Percentiles rank a stretch among this genome's conserved stretches.
phyloP scores from a whole-genome alignment of 805 yeast species.

The Hanseniaspora thailandica region DNA sequence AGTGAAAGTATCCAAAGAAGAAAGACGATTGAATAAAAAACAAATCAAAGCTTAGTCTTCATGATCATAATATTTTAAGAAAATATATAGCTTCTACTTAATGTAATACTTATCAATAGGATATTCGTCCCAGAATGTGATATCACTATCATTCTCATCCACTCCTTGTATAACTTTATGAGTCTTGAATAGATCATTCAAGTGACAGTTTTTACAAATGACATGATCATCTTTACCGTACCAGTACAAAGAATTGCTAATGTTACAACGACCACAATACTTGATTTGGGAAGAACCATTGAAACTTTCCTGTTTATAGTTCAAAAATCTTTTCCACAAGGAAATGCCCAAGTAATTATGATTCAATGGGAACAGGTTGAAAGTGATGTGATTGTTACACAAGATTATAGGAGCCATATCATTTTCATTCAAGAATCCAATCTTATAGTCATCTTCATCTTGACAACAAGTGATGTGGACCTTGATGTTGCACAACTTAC shows the following conservation, averaged over 20 bases:
- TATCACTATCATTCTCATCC: constrained; percentile 1
- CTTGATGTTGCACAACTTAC: constrained; percentile 18
- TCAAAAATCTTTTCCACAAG: constrained; percentile 11
- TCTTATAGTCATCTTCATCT: constrained; percentile 14
- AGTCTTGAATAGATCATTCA: constrained; percentile 4
- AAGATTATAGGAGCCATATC: not conserved
- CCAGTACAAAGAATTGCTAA: constrained; percentile 20
- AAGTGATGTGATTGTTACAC: not conserved
- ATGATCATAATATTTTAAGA: not conserved
- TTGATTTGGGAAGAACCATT: not conserved
- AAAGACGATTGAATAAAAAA: constrained; percentile 1
- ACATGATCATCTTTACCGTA: constrained; percentile 17
- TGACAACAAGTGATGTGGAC: constrained; percentile 26
- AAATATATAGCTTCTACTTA: not conserved
- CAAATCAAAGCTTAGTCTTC: not conserved
- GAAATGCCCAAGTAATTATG: not conserved
- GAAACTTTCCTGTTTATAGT: not conserved
- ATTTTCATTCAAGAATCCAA: constrained; percentile 18
- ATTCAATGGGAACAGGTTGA: not conserved
- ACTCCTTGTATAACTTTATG: constrained; percentile 2
- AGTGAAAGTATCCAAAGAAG: not conserved
- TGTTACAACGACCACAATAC: constrained; percentile 19
- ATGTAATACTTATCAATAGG: constrained; percentile 8
- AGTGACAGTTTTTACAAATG: constrained; percentile 17
- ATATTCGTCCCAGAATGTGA: constrained; percentile 12